phyloP scores from a whole-genome alignment of 495 filamentous ascomycete species.

The Aspergillus avenaceus region DNA sequence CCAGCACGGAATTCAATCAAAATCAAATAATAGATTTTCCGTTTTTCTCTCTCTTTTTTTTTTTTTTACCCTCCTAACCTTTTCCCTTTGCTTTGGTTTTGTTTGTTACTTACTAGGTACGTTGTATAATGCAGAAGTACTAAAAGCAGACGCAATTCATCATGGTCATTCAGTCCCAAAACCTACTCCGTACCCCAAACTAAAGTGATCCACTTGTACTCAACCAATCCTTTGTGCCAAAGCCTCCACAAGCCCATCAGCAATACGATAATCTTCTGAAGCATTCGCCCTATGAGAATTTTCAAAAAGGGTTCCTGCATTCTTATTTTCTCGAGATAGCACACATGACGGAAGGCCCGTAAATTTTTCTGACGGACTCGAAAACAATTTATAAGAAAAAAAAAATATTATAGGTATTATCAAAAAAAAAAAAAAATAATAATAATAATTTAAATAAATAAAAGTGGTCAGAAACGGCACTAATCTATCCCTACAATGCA shows the following conservation, averaged over 20 bases:
- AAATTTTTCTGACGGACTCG: background rate
- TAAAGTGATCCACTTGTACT: conserved; percentile 4
- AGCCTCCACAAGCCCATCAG: conserved; percentile 1
- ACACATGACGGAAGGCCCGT: background rate
- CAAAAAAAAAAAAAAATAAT: no score
- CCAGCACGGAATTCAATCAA: background rate
- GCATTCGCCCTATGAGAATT: conserved; percentile 8
- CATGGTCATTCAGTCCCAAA: background rate
- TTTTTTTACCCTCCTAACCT: background rate
- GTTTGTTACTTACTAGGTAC: background rate
- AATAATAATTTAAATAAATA: background rate
- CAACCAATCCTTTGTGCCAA: conserved; percentile 5
- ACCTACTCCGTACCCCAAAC: background rate
- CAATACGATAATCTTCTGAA: background rate
- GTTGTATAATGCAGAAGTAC: background rate
- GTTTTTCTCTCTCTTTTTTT: background rate
- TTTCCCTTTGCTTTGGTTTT: conserved; percentile 1
- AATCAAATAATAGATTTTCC: background rate
- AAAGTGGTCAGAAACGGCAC: background rate
- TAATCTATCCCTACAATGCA: background rate
- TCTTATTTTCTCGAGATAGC: background rate
- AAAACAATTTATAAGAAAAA: no score
- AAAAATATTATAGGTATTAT: no score
- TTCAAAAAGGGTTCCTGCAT: conserved; percentile 1
- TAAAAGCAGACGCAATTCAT: background rate